Evolutionary conservation across 805 yeast genomes (phyloP).

Genomic region (Zygosaccharomyces rouxii): DNA sequence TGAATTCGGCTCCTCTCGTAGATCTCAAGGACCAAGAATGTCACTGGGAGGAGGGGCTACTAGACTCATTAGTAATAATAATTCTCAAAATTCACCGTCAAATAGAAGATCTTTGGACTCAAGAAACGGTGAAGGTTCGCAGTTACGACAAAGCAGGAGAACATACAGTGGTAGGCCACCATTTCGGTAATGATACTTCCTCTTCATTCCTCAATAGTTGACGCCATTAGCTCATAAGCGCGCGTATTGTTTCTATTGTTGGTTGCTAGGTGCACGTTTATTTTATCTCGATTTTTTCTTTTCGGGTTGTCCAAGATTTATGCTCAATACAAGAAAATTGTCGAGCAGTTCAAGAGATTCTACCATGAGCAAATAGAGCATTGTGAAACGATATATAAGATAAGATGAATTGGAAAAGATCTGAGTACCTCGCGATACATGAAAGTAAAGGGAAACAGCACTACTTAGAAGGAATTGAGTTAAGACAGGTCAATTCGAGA

Average conservation of each 20-base stretch:
- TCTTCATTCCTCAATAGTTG: background rate
- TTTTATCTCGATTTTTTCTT: background rate
- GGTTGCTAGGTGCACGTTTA: background rate
- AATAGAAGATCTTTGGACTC: background rate
- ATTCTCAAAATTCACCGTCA: conserved; percentile 6
- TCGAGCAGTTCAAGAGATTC: conserved; percentile 1
- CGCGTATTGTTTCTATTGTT: background rate
- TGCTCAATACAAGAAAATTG: background rate
- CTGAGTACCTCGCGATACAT: background rate
- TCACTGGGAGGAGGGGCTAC: conserved; percentile 20
- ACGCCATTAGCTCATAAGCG: background rate
- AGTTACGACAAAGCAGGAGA: conserved; percentile 1
- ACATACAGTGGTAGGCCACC: conserved; percentile 23
- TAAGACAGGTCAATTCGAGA: background rate
- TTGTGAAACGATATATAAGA: conserved; percentile 2
- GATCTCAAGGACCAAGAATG: conserved; percentile 8
- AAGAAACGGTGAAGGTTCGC: background rate
- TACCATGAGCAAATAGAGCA: conserved; percentile 11
- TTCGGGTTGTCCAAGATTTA: conserved; percentile 1
- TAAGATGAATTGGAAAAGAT: background rate
- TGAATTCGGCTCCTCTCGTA: background rate
- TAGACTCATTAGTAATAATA: conserved; percentile 3
- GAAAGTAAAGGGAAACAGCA: too few species aligned
- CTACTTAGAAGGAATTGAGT: too few species aligned
- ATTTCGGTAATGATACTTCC: conserved; percentile 16